phyloP scores from a whole-genome alignment of 148 eudicot genomes.

The Hydrangea macrophylla region DNA sequence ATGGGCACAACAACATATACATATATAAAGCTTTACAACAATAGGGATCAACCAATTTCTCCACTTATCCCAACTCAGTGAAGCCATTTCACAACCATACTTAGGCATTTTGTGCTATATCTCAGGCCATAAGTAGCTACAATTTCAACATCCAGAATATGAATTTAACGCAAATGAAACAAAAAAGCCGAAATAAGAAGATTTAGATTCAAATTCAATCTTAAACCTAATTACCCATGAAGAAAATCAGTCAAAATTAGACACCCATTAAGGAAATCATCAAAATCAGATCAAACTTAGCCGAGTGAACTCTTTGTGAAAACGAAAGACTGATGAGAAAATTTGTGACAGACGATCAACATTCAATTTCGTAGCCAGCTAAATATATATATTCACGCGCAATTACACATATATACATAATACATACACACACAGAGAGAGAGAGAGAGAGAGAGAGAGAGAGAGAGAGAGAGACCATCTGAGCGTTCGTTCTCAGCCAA shows the following conservation, averaged over 20 bases:
- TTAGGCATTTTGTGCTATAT: too few relatives aligned
- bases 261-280: background rate
- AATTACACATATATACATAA: background rate
- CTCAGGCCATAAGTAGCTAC: too few relatives aligned
- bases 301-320: background rate
- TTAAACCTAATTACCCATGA: background rate
- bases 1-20: too few relatives aligned
- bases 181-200: slow-evolving; percentile 16
- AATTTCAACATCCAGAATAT: too few relatives aligned
- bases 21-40: too few relatives aligned
- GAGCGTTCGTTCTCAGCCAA: slow-evolving; percentile 40
- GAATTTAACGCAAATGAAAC: too few relatives aligned
- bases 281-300: background rate
- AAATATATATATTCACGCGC: background rate
- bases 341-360: background rate
- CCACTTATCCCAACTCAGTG: too few relatives aligned
- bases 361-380: background rate
- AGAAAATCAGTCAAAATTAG: background rate
- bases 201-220: background rate
- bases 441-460: slow-evolving; percentile 9
- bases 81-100: too few relatives aligned
- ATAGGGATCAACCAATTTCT: too few relatives aligned
- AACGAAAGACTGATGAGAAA: background rate
- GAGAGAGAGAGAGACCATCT: slow-evolving; percentile 29
- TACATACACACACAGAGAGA: background rate